Evolutionary conservation across 2,329 filamentous ascomycete species (phyloP).

Genomic region (Ophiostoma populinum): DNA sequence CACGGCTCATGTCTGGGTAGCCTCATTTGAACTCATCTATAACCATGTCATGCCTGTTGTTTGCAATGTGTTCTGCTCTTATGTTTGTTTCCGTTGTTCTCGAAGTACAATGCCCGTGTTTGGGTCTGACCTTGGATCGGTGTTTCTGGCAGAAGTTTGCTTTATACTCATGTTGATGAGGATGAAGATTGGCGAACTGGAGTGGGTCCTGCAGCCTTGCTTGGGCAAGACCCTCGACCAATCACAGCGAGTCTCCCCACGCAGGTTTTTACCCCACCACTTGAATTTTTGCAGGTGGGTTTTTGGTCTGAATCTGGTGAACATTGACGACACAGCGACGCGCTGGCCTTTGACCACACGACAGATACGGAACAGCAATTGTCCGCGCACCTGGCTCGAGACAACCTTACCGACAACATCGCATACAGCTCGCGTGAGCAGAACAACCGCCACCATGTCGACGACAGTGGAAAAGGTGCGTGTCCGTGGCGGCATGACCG

Average conservation of each 20-base stretch:
- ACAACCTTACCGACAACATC: background rate
- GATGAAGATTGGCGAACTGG: too few relatives aligned
- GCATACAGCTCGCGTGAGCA: constrained; percentile 3
- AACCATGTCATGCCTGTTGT: too few relatives aligned
- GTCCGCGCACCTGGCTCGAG: background rate
- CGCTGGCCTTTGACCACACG: too few relatives aligned
- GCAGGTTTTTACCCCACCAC: constrained; percentile 10
- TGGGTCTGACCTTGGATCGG: too few relatives aligned
- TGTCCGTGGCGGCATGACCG: background rate
- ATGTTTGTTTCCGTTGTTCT: background rate
- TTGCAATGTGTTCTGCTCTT: background rate
- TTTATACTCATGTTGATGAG: background rate
- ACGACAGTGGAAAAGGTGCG: constrained; percentile 88
- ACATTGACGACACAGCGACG: too few relatives aligned
- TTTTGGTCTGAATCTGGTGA: background rate
- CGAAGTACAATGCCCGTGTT: too few relatives aligned
- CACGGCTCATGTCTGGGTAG: too few relatives aligned
- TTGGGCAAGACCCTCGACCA: background rate
- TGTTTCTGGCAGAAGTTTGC: background rate
- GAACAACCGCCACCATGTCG: constrained; percentile 49
- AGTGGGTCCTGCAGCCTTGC: background rate
- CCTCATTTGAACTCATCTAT: too few relatives aligned
- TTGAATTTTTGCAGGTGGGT: constrained; percentile 4
- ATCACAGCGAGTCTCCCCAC: constrained; percentile 6
- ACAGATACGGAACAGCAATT: background rate